Evolutionary conservation across 768 basidiomycete genomes (phyloP).

Genomic region (Suillus americanus): DNA sequence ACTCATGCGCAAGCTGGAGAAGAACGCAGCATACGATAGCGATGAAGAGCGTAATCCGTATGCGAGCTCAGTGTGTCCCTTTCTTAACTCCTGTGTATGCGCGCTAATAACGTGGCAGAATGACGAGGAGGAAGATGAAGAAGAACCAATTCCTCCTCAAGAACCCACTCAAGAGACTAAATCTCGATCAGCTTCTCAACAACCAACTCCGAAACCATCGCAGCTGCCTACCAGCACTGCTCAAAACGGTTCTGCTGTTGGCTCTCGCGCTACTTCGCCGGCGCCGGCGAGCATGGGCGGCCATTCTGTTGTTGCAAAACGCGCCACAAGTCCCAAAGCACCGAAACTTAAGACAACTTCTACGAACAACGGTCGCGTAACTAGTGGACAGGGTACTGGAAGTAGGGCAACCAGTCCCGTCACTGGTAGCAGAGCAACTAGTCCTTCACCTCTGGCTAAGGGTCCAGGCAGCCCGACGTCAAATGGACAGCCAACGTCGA

Average conservation of each 20-base stretch:
- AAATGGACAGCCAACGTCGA: constrained; percentile 44
- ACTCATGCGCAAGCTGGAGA: constrained; percentile 80
- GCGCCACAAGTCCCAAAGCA: constrained; percentile 79
- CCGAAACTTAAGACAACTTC: constrained; percentile 54
- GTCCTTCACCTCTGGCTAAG: constrained; percentile 28
- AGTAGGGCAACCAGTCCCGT: constrained; percentile 56
- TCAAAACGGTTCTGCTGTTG: constrained; percentile 25
- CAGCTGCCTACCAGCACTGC: constrained; percentile 34
- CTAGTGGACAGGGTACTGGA: constrained; percentile 42
- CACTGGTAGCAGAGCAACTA: constrained; percentile 35
- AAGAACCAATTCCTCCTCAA: constrained; percentile 45
- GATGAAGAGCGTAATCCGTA: constrained; percentile 84
- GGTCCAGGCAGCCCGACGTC: constrained; percentile 26
- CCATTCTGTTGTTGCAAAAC: constrained; percentile 78
- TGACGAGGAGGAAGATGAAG: constrained; percentile 77
- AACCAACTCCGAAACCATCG: constrained; percentile 30
- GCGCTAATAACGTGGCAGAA: constrained; percentile 38
- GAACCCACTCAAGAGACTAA: constrained; percentile 43
- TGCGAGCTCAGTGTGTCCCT: constrained; percentile 62
- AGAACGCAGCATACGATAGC: constrained; percentile 77
- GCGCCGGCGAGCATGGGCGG: constrained; percentile 60
- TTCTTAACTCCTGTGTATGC: neutral
- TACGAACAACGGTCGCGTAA: constrained; percentile 47
- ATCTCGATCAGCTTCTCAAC: constrained; percentile 44
- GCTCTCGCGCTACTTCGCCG: constrained; percentile 58